Evolutionary conservation across 495 filamentous ascomycete species (phyloP).

Genomic region (Xylaria intraflava): DNA sequence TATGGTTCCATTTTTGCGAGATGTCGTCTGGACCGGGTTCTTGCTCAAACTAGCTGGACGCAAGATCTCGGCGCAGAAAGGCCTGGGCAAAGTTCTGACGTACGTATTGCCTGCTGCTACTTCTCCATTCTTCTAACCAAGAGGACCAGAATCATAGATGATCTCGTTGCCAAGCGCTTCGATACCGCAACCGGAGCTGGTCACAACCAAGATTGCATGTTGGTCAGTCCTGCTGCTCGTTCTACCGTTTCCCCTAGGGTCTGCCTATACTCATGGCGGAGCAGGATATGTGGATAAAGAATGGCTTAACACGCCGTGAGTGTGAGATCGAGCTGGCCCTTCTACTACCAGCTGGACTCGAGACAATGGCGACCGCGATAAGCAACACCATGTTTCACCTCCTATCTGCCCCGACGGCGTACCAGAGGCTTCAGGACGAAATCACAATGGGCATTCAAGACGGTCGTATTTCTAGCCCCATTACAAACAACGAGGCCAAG

Average conservation of each 20-base stretch:
- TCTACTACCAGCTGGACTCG: slow-evolving; percentile 49
- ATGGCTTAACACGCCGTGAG: slow-evolving; percentile 25
- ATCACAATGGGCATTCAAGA: slow-evolving; percentile 37
- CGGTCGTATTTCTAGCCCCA: slow-evolving; percentile 24
- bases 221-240: slow-evolving; percentile 26
- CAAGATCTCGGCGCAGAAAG: slow-evolving; percentile 45
- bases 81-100: slow-evolving; percentile 32
- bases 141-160: slow-evolving; percentile 21
- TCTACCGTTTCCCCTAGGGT: not conserved
- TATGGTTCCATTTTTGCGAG: slow-evolving; percentile 26
- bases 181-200: slow-evolving; percentile 20
- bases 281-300: slow-evolving; percentile 29
- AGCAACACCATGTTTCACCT: slow-evolving; percentile 48
- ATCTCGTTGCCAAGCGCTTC: slow-evolving; percentile 30
- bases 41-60: slow-evolving; percentile 50
- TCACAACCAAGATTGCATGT: slow-evolving; percentile 28
- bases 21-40: slow-evolving; percentile 32
- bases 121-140: slow-evolving; percentile 1
- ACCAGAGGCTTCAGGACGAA: slow-evolving; percentile 50
- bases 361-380: slow-evolving; percentile 55
- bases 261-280: not conserved
- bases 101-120: slow-evolving; percentile 14
- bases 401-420: slow-evolving; percentile 35
- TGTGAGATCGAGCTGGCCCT: slow-evolving; percentile 27
- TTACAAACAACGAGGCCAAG: slow-evolving; percentile 36